Base-by-base conservation (phyloP, 306 rosid genomes). In the Dicorynia guianensis region DNA sequence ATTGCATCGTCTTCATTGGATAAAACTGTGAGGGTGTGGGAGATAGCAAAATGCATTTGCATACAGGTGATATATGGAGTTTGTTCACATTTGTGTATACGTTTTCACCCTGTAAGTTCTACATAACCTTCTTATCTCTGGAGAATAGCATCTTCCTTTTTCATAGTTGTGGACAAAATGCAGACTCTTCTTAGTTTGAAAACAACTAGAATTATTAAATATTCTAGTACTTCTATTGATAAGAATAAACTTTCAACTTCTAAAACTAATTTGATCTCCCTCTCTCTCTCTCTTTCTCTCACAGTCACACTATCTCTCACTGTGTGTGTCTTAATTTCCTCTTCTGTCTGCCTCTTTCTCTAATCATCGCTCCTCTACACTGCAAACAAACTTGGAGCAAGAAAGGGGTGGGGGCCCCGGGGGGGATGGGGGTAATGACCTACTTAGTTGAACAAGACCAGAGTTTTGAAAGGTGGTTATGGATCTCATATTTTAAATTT, bases 11-110 rank as follows among this genome's bases (percentile, higher is more conserved):
- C 98, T 34, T 94, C 98, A 20, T 67, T 89, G 93, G 98, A 94
- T 83, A 94, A 94, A 86, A 92, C 98, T 79, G 93, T 94, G 75
- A 88, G 95, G 84, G 95, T 94, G 36, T 94, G 98, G 98, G 97
- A 92, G 86, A 90, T 92, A 87, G 79, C 77, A 33, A 90, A 76
- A 85, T 97, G 98, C 58, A 80, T 87, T 79, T 94, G 98, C 88
- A 92, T 94, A 65, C 88, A 97, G 84, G 97, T 94, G 86, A 92
- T 92, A 84, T 94, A 94, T 85, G 97, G 98, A 81, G 93, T 94
- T 81, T 87, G 90, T 85, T 77, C 97, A 15, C 98, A 94, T 72
- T 46, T 85, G 80, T 94, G 98, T 73, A 92, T 94, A 54, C 97
- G 98, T 74, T 94, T 94, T 76, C 98, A 94, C 84, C 97, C 98